A percentile compares a stretch with the other conserved stretches of the same genome.
Conservation (phyloP, 345 rosid genomes). For the Garcia nutans region DNA sequence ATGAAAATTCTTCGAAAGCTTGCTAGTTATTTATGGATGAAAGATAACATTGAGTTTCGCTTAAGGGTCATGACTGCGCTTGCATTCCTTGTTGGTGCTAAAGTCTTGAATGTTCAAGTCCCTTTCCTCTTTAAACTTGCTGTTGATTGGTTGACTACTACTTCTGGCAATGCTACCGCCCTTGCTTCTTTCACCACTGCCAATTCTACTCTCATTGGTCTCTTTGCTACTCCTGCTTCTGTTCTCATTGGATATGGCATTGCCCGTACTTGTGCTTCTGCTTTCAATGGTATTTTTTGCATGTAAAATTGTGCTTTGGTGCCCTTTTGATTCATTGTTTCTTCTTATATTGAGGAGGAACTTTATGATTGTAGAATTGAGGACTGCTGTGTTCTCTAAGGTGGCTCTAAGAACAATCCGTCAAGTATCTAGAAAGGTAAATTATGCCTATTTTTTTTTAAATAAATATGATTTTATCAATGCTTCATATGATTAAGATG, state of each 20-base stretch:
- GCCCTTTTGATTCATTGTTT: background rate
- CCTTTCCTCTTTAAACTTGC: slow-evolving; percentile 93
- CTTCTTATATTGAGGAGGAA: slow-evolving; percentile 1
- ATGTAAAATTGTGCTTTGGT: background rate
- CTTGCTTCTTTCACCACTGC: slow-evolving; percentile 55
- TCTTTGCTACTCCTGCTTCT: slow-evolving; percentile 82
- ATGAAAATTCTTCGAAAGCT: slow-evolving; percentile 76
- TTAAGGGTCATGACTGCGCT: slow-evolving; percentile 75
- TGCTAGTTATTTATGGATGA: slow-evolving; percentile 84
- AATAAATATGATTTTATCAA: no score
- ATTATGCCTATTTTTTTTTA: background rate
- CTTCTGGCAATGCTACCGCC: slow-evolving; percentile 51
- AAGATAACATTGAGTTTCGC: slow-evolving; percentile 78
- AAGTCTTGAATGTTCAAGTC: slow-evolving; percentile 88
- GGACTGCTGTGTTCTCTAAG: slow-evolving; percentile 94
- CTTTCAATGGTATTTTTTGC: slow-evolving; percentile 71
- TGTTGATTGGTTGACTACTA: slow-evolving; percentile 80
- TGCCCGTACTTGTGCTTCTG: slow-evolving; percentile 78
- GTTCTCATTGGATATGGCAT: slow-evolving; percentile 90
- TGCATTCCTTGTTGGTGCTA: slow-evolving; percentile 85
- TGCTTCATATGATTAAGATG: background rate
- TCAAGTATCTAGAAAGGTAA: slow-evolving; percentile 87
- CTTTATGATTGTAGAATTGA: slow-evolving; percentile 60
- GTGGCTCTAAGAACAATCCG: slow-evolving; percentile 91
- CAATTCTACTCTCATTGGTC: slow-evolving; percentile 57